Conservation (phyloP, 169 alveolate genomes). For the Plasmodium berghei region DNA sequence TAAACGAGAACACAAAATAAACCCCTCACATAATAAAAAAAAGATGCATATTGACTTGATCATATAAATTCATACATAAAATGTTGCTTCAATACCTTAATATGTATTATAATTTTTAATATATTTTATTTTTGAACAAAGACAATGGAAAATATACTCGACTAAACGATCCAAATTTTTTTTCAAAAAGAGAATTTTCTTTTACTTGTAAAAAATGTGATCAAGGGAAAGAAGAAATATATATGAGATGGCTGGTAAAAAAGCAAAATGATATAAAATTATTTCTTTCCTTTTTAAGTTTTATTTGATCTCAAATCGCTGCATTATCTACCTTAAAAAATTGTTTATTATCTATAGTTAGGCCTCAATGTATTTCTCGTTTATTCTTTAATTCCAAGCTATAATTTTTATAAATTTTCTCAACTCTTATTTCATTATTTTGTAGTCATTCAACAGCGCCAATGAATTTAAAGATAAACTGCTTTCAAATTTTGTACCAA, state of each 20-base stretch:
- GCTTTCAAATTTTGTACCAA: constrained; percentile 39
- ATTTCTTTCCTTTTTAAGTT: no score
- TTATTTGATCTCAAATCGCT: no score
- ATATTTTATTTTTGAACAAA: constrained; percentile 8
- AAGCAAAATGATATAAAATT: constrained; percentile 1
- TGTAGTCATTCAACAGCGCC: constrained; percentile 55
- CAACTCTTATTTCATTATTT: not conserved
- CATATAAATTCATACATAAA: not conserved
- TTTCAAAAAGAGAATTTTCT: constrained; percentile 68
- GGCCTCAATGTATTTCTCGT: not conserved
- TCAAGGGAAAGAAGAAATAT: constrained; percentile 67
- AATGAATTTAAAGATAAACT: constrained; percentile 59
- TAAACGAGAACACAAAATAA: not conserved
- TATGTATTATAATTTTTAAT: not conserved
- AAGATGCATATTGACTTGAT: not conserved
- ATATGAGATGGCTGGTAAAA: constrained; percentile 70
- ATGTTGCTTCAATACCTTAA: no score
- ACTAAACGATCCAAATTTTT: constrained; percentile 59
- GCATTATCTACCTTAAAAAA: no score
- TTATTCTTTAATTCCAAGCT: not conserved
- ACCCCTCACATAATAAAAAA: not conserved
- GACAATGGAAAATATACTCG: constrained; percentile 51
- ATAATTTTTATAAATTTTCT: not conserved
- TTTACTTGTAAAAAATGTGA: constrained; percentile 69
- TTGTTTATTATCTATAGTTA: no score